Conservation (phyloP, 2,329 filamentous ascomycete species). For the Pseudocercospora fuligena region DNA sequence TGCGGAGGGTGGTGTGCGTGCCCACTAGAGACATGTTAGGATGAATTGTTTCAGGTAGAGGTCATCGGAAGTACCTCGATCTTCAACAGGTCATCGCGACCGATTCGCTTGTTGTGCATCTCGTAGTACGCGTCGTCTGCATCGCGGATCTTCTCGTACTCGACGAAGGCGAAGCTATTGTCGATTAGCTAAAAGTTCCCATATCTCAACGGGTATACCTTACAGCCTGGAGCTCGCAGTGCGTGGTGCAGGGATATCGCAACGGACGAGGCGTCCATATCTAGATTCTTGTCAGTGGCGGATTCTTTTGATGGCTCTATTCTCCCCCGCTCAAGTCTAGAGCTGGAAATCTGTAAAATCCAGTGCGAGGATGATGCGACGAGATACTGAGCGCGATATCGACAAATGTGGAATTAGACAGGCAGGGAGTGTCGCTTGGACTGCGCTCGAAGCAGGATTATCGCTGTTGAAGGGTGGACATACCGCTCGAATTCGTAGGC, state of each 20-base stretch:
- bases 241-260: constrained; percentile 94
- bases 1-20: constrained; percentile 93
- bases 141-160: constrained; percentile 98
- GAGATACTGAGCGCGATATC: not conserved
- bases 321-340: not conserved
- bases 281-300: constrained; percentile 61
- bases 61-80: constrained; percentile 69
- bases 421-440: not conserved
- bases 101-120: constrained; percentile 99
- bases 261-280: constrained; percentile 96
- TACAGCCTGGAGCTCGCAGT: constrained; percentile 94
- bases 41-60: not conserved
- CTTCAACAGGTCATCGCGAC: constrained; percentile 92
- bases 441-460: constrained; percentile 12
- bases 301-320: not conserved
- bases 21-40: constrained; percentile 70
- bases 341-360: not conserved
- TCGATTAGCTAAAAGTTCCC: constrained; percentile 44
- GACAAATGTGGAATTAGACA: constrained; percentile 5
- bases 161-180: constrained; percentile 89
- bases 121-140: constrained; percentile 99
- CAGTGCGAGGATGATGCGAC: not conserved
- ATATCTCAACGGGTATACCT: constrained; percentile 51
- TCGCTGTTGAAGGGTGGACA: constrained; percentile 58
- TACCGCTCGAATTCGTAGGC: constrained; percentile 99